These are phyloP conservation scores for Solanum bukasovii DNA, from an alignment of 257 asterid genomes.

Conservation along the genomic window DNA sequence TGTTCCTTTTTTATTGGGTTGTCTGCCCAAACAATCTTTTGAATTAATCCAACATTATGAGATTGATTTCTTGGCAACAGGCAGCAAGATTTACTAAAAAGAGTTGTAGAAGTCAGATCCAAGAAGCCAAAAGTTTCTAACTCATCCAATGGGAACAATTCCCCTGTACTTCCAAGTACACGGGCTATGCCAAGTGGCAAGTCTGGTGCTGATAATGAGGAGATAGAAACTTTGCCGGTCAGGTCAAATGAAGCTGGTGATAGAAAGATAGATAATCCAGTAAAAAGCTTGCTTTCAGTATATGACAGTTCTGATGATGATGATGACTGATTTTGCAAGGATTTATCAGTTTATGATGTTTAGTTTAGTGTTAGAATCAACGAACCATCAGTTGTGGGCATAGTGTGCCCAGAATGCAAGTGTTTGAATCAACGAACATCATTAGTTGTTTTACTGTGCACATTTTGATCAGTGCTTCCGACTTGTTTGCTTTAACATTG, in stretches of 20 bases:
- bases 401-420: background rate
- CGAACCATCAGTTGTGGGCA: background rate
- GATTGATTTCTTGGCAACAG: constrained; percentile 20
- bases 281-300: constrained; percentile 60
- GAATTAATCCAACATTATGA: background rate
- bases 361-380: background rate
- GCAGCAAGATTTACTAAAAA: constrained; percentile 88
- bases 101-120: constrained; percentile 89
- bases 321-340: constrained; percentile 40
- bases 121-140: constrained; percentile 46
- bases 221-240: constrained; percentile 16
- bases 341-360: background rate
- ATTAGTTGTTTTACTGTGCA: background rate
- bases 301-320: constrained; percentile 86
- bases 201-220: constrained; percentile 13
- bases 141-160: no score
- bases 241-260: constrained; percentile 17
- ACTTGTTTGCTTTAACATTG: background rate
- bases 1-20: background rate
- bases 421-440: background rate
- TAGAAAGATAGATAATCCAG: constrained; percentile 51
- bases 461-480: background rate
- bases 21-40: background rate
- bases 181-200: constrained; percentile 22
- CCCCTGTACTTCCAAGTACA: constrained; percentile 12